Conservation (phyloP, 345 rosid genomes). For the Sonneratia alba region DNA sequence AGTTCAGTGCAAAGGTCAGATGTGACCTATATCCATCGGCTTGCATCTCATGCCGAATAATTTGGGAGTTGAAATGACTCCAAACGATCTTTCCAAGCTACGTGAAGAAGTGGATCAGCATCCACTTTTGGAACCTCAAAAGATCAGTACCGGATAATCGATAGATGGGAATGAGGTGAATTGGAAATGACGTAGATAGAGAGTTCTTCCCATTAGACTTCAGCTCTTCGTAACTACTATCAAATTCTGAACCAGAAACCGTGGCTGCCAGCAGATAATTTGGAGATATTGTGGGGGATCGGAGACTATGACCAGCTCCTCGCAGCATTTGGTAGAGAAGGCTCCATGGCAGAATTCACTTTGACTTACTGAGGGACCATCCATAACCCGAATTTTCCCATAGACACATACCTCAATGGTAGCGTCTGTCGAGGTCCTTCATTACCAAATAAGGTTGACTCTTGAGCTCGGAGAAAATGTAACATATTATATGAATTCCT, state of each 20-base stretch:
- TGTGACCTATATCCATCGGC: constrained; percentile 9
- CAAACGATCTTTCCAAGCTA: no score
- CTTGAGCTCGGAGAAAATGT: no score
- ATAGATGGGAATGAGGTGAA: no score
- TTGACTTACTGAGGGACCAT: background rate
- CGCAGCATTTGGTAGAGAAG: background rate
- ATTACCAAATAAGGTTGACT: background rate
- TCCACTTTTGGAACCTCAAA: background rate
- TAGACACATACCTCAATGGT: constrained; percentile 1
- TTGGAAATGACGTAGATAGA: background rate
- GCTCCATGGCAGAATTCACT: background rate
- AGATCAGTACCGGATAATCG: background rate
- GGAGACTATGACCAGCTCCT: background rate
- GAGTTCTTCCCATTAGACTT: background rate
- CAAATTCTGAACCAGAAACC: background rate
- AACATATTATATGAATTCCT: no score
- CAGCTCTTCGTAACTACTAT: no score
- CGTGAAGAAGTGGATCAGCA: background rate
- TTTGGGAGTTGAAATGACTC: background rate
- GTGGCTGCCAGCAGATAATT: constrained; percentile 1
- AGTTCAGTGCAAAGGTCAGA: constrained; percentile 4
- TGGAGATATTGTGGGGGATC: constrained; percentile 6
- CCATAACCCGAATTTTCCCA: background rate
- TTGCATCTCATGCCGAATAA: constrained; percentile 3
- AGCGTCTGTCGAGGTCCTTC: background rate